A percentile compares a stretch with the other conserved stretches of the same genome.
phyloP scores from a whole-genome alignment of 1,284 basidiomycete genomes.

The Puccinia sorghi region DNA sequence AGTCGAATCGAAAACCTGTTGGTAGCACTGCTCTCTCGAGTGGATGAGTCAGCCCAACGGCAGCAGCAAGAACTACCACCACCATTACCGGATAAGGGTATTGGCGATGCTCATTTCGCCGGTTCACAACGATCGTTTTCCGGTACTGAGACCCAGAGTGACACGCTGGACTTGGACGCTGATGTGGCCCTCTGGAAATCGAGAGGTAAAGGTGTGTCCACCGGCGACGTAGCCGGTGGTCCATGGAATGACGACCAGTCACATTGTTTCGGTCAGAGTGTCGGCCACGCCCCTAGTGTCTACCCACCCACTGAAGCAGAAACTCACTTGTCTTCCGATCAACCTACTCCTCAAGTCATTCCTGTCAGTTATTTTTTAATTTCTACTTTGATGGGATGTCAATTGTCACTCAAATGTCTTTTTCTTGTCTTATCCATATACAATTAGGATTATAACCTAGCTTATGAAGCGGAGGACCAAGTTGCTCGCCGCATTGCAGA shows the following conservation, averaged over 20 bases:
- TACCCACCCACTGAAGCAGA: conserved; percentile 44
- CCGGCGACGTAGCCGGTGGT: background rate
- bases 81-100: conserved; percentile 32
- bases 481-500: conserved; percentile 43
- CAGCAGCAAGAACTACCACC: conserved; percentile 33
- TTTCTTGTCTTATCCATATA: conserved; percentile 8
- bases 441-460: conserved; percentile 48
- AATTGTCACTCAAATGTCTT: background rate
- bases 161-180: conserved; percentile 41
- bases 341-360: conserved; percentile 39
- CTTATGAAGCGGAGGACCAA: conserved; percentile 48
- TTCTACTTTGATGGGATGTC: background rate
- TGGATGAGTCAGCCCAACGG: conserved; percentile 45
- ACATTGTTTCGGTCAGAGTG: background rate
- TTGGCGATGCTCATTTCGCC: background rate
- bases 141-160: conserved; percentile 7
- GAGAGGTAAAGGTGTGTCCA: conserved; percentile 24
- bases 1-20: conserved; percentile 48
- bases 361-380: conserved; percentile 30
- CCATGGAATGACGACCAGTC: background rate
- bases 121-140: background rate
- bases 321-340: background rate
- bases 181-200: conserved; percentile 49
- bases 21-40: conserved; percentile 43
- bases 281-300: background rate